phyloP scores from a whole-genome alignment of 768 basidiomycete genomes.

The Tylopilus balloui region DNA sequence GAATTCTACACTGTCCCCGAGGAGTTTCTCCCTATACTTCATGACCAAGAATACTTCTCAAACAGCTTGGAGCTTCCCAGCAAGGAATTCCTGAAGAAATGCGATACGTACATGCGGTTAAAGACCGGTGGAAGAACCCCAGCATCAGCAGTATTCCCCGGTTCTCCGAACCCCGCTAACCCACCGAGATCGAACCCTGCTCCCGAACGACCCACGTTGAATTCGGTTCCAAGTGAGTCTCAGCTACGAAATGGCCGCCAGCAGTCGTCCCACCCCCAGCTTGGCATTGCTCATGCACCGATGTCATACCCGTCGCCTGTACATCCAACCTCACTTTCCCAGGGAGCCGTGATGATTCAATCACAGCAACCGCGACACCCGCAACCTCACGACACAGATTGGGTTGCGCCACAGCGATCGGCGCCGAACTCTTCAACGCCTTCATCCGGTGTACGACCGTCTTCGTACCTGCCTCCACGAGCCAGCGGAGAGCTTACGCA shows the following conservation, averaged over 20 bases:
- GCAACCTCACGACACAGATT: conserved; percentile 44
- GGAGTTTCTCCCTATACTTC: conserved; percentile 81
- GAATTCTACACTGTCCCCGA: conserved; percentile 92
- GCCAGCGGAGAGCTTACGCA: conserved; percentile 42
- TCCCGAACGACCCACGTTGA: conserved; percentile 45
- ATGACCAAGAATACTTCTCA: conserved; percentile 89
- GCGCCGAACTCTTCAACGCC: conserved; percentile 31
- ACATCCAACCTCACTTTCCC: conserved; percentile 44
- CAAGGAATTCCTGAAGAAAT: conserved; percentile 95
- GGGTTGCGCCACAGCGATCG: conserved; percentile 36
- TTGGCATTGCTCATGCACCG: conserved; percentile 38
- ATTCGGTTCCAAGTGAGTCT: conserved; percentile 36
- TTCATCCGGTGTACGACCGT: conserved; percentile 42
- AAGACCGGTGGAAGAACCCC: conserved; percentile 54
- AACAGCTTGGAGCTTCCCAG: conserved; percentile 85
- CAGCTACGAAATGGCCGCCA: conserved; percentile 37
- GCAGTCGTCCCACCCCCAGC: conserved; percentile 39
- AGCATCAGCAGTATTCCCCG: conserved; percentile 29
- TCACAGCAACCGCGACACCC: conserved; percentile 37
- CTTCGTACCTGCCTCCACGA: conserved; percentile 47
- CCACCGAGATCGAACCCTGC: conserved; percentile 30
- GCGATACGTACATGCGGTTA: conserved; percentile 81
- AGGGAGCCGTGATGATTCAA: conserved; percentile 42
- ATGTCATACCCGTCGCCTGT: conserved; percentile 43
- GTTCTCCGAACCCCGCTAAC: conserved; percentile 24